Conservation (phyloP, 306 rosid species). For the Vigna angularis region DNA sequence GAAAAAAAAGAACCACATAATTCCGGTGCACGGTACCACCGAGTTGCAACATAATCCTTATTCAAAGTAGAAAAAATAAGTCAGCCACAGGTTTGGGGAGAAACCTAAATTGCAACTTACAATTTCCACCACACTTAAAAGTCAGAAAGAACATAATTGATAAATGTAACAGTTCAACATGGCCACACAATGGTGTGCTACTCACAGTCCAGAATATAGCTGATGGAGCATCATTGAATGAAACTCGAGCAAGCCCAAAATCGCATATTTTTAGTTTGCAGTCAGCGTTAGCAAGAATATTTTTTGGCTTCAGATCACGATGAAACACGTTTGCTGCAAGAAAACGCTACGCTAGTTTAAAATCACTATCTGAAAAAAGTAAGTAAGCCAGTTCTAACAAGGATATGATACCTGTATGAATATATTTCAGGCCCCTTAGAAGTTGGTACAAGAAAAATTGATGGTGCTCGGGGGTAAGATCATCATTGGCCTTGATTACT, state of each 20-base stretch:
- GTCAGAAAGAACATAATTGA: not conserved
- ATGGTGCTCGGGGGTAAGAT: slow-evolving; percentile 58
- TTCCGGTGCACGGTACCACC: slow-evolving; percentile 99
- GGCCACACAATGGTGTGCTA: slow-evolving; percentile 25
- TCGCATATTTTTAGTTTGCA: slow-evolving; percentile 98
- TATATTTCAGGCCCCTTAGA: slow-evolving; percentile 89
- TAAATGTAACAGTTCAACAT: slow-evolving; percentile 33
- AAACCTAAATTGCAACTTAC: slow-evolving; percentile 10
- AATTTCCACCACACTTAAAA: slow-evolving; percentile 25
- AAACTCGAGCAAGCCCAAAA: slow-evolving; percentile 98
- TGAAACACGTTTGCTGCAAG: slow-evolving; percentile 94
- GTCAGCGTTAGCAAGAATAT: slow-evolving; percentile 97
- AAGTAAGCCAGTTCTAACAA: slow-evolving; percentile 20
- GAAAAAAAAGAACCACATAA: slow-evolving; percentile 98
- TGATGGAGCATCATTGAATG: slow-evolving; percentile 95
- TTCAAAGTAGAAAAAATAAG: slow-evolving; percentile 41
- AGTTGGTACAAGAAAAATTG: slow-evolving; percentile 95
- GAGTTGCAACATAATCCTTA: slow-evolving; percentile 98
- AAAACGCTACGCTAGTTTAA: slow-evolving; percentile 12
- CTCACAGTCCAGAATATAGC: slow-evolving; percentile 99
- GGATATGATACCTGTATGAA: slow-evolving; percentile 84
- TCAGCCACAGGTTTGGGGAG: slow-evolving; percentile 40
- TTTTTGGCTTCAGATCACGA: slow-evolving; percentile 98
- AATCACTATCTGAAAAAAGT: slow-evolving; percentile 8
- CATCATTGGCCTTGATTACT: slow-evolving; percentile 56